Base-by-base conservation (phyloP, 1,139 yeast genomes). In the Hanseniaspora uvarum region DNA sequence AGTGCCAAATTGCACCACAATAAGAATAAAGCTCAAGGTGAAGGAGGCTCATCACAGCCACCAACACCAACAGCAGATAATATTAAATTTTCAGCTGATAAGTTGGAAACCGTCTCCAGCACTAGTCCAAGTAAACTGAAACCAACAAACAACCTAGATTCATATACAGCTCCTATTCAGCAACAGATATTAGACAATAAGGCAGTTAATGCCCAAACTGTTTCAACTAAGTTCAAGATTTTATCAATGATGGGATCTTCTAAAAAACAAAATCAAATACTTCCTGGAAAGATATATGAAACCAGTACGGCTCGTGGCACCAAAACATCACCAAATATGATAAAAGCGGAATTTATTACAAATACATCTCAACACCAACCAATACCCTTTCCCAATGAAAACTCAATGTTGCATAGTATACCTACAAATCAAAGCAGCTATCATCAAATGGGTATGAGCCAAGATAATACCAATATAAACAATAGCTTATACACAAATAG, bases 1-100 rank as follows among this genome's bases (percentile, higher is more conserved):
- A 64, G 67, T 58, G 68, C 68, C 12, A 64, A 63, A 56, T 55
- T 65, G 34, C 68, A 65, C 52, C 67, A 63, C 46, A 59, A 62
- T n/a, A 62, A 62, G 52, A 65, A 64, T 40, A 48, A 45, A 28
- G 21, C 14, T 26, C 41, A 40, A 43, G 24, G 14, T 16, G 45
- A 37, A 21, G 41, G 38, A 26, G 24, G 39, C 11, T 44, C 46
- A 21, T 50, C 53, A 5, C 53, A 50, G 36, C 47, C 54, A 31
- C 33, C 52, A 19, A 49, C 53, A 31, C 53, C 45, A 16, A 37
- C 26, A 14, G 55, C 44, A 7, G 50, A 52, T 12, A 46, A 18
- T 3, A 4, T 14, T 12, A 45, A 45, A 26, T 23, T 31, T 24
- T 26, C 34, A 16, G 16, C 6, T 45, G 46, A 52, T 30, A 39